A percentile compares a stretch with the other conserved stretches of the same genome.
These are phyloP conservation scores for Synchytrium microbalum DNA, from an alignment of 371 early-diverging fungal genomes.

Conservation along the genomic window DNA sequence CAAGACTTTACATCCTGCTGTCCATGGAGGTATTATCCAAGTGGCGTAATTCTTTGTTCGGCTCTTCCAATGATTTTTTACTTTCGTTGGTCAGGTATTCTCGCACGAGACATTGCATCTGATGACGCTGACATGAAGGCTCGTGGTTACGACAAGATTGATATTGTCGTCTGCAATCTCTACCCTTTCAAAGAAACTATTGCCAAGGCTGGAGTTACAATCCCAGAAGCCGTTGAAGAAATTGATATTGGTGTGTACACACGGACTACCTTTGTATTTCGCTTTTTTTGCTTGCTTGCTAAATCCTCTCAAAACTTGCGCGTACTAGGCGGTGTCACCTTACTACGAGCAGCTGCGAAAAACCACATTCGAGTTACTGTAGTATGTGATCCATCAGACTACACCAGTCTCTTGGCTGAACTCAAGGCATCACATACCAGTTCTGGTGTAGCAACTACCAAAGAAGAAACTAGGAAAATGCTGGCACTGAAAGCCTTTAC, in stretches of 20 bases:
- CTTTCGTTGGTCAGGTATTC: constrained; percentile 51
- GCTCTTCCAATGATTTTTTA: constrained; percentile 5
- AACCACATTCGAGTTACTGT: constrained; percentile 93
- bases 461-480: constrained; percentile 46
- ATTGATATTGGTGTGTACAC: constrained; percentile 80
- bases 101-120: constrained; percentile 79
- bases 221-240: constrained; percentile 93
- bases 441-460: constrained; percentile 31
- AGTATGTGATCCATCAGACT: constrained; percentile 86
- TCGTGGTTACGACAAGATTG: constrained; percentile 85
- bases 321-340: constrained; percentile 81
- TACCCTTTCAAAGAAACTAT: constrained; percentile 96
- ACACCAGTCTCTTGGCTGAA: constrained; percentile 66
- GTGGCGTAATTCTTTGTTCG: background rate
- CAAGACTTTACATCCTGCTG: constrained; percentile 96
- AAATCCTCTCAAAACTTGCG: background rate
- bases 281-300: too few relatives aligned
- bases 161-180: constrained; percentile 93
- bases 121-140: constrained; percentile 83
- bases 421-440: constrained; percentile 29
- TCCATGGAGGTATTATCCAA: constrained; percentile 77
- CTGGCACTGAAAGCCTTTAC: constrained; percentile 84
- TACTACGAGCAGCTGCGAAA: constrained; percentile 96
- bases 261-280: constrained; percentile 6
- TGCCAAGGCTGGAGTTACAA: constrained; percentile 76